Base-by-base conservation (phyloP, 345 rosid species). In the Citrus glauca region DNA sequence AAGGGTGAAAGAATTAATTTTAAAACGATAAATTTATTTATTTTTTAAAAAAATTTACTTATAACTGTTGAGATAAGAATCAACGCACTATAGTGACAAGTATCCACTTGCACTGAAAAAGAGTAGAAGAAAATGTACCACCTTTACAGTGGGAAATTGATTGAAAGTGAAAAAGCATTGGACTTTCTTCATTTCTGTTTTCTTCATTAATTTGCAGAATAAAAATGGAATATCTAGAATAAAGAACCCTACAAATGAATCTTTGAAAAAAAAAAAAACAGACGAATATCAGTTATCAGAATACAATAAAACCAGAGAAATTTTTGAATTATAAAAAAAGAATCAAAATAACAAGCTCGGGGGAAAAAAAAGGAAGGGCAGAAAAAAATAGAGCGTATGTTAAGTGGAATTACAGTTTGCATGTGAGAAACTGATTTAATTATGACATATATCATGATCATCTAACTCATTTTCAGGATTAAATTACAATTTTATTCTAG, bases 81-180 rank as follows among this genome's bases (percentile, higher is more conserved):
- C 56, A 73, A 48, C 20, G 74, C 78, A 84, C 76, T 53, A 67
- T 16, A 33, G 33, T 59, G 67, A 75, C 69, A 76, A 72, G 55
- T 6, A 38, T 55, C 83, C 81, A 75, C 57, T 76, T 17, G 40
- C 76, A 32, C 69, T 60, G 35, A 37, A 50, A 32, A 38, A 55
- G 25, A 61, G 30, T 74, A 40, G 68, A 35, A 71, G 78, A 77
- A n/a, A 79, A 61, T 35, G 40, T 33, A 60, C 40, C 27, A 75
- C 72, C 72, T 74, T 81, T 72, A 14, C 16, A 62, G 76, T 79
- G 83, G 79, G 80, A 62, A 80, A 28, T 67, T 60, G 55, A 74
- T 50, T 9, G 70, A 67, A 55, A 37, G 19, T 57, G 59, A 3
- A 13, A 11, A 48, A 55, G 72, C 42, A 33, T 20, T 38, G 25